Evolutionary conservation across 2,329 filamentous ascomycete genomes (phyloP), one percentile per base, ranked within the genome.

Genomic region (Phoma sp.): DNA sequence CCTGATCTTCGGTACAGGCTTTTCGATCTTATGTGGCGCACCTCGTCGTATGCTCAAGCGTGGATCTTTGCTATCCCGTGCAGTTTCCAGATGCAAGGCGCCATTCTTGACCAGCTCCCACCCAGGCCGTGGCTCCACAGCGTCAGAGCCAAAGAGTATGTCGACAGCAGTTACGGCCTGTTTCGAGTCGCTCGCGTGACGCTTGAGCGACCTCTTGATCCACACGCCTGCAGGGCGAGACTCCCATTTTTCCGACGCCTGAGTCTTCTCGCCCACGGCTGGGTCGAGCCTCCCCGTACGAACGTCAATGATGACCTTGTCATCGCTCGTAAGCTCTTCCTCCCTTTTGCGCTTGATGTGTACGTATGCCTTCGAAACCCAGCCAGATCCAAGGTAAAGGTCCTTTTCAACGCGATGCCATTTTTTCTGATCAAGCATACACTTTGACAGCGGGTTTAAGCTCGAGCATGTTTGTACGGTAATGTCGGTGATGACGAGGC

Each of bases 341-440:
- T 96, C 92, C 65, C 88, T 88, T 80, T 93, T 95, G 60, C 90
- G 85, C 75, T 89, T 86, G 57, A 96, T 84, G 70, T 93, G 89
- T 24, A 97, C 74, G 73, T 90, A 97, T 29, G 91, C 91, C 69
- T 84, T 89, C 25, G 85, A 85, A 38, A 90, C 81, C 85, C 90
- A 91, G 46, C 86, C 84, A 55, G 83, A 85, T 57, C 86, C 86
- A 14, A 97, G 83, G 71, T 91, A 95, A 0, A 97, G 82, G 70
- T 97, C 91, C 77, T 96, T 97, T 61, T 96, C 89, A 58, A 97
- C 80, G 43, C 90, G 88, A 64, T 91, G 87, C 93, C 93, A 97
- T 58, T 84, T 79, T 38, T 85, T 78, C 33, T 82, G 75, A 67
- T 95, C 88, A 58, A 95, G 83, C 59, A 86, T 86, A 78, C 91